Evolutionary conservation across 2,329 filamentous ascomycete genomes (phyloP).

Genomic region (Metarhizium anisopliae): DNA sequence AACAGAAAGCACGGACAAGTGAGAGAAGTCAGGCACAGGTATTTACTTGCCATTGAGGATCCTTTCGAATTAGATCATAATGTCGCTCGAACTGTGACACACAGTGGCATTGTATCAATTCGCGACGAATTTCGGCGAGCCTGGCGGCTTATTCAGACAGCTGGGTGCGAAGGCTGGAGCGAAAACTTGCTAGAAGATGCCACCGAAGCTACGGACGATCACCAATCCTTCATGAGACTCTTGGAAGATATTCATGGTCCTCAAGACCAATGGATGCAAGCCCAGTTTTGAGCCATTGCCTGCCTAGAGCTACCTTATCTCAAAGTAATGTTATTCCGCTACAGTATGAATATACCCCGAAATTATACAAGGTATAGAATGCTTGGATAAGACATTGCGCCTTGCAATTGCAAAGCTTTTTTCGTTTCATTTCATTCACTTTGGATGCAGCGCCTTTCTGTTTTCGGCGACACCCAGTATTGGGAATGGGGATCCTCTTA

Average conservation of each 20-base stretch:
- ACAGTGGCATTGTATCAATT: constrained; percentile 72
- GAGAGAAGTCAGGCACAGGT: constrained; percentile 69
- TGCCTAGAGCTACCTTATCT: neutral
- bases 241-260: constrained; percentile 27
- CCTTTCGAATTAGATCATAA: constrained; percentile 87
- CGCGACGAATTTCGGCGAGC: constrained; percentile 77
- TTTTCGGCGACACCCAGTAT: neutral
- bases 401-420: too few species aligned
- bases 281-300: neutral
- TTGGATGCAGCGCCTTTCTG: neutral
- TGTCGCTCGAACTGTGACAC: constrained; percentile 76
- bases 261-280: constrained; percentile 1
- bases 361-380: neutral
- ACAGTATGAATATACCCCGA: neutral
- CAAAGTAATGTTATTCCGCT: neutral
- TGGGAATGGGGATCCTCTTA: too few species aligned
- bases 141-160: constrained; percentile 57
- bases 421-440: too few species aligned
- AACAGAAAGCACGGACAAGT: constrained; percentile 30
- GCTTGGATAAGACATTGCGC: neutral
- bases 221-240: constrained; percentile 16
- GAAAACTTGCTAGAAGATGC: constrained; percentile 48
- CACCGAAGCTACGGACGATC: constrained; percentile 20
- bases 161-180: constrained; percentile 30
- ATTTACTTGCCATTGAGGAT: constrained; percentile 84